A percentile compares a stretch with the other conserved stretches of the same genome.
Evolutionary conservation across 371 early-diverging fungal genomes (phyloP).

Genomic region (Aphelidium insulamus): DNA sequence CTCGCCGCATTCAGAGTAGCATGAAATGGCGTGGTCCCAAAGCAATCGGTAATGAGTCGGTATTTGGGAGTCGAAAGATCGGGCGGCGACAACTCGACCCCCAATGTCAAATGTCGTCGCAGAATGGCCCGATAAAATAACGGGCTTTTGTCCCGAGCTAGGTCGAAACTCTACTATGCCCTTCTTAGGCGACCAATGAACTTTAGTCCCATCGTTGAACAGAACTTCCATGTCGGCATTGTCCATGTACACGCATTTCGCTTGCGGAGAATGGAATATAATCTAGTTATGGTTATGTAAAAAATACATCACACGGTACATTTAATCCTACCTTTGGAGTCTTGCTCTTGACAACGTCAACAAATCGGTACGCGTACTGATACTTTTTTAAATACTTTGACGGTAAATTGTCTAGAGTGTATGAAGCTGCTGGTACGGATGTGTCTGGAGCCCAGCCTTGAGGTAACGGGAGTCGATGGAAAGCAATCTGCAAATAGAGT

Average conservation of each 20-base stretch:
- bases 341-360: constrained; percentile 18
- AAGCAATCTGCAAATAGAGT: neutral
- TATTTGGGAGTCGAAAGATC: too few relatives aligned
- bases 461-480: neutral
- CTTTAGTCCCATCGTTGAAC: constrained; percentile 18
- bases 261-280: constrained; percentile 29
- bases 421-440: neutral
- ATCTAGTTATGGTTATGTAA: constrained; percentile 7
- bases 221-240: constrained; percentile 28
- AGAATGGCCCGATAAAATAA: too few relatives aligned
- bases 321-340: constrained; percentile 19
- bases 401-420: constrained; percentile 4
- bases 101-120: too few relatives aligned
- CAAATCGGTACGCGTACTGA: constrained; percentile 18
- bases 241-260: constrained; percentile 31
- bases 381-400: constrained; percentile 10
- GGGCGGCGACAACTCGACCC: too few relatives aligned
- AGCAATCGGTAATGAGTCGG: too few relatives aligned
- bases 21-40: too few relatives aligned
- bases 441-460: neutral
- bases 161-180: too few relatives aligned
- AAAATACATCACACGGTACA: neutral
- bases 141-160: too few relatives aligned
- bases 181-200: constrained; percentile 4
- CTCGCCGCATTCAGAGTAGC: too few relatives aligned